These are phyloP conservation scores for Apiospora hydei DNA, from an alignment of 2,329 filamentous ascomycete genomes.

Conservation along the genomic window DNA sequence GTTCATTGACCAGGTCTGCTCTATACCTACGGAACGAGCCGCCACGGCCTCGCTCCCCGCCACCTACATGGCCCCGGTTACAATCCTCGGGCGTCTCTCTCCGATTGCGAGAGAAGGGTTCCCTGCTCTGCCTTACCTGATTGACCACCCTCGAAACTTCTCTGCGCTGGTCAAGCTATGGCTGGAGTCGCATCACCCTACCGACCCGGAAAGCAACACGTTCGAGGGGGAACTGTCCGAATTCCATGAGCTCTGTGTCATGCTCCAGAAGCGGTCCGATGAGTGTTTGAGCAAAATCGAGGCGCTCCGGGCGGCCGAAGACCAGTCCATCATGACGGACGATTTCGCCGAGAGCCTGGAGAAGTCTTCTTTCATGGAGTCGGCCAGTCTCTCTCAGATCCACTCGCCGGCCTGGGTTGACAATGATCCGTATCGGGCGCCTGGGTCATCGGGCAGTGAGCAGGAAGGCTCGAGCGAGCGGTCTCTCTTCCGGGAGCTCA, in stretches of 20 bases:
- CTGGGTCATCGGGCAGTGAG: slow-evolving; percentile 62
- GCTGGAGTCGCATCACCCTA: slow-evolving; percentile 63
- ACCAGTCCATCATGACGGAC: slow-evolving; percentile 41
- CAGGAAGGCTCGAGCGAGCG: slow-evolving; percentile 38
- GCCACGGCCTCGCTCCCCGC: slow-evolving; percentile 72
- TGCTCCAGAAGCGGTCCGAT: slow-evolving; percentile 58
- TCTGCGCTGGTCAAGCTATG: slow-evolving; percentile 84
- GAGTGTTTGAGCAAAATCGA: slow-evolving; percentile 60
- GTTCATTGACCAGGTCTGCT: slow-evolving; percentile 87
- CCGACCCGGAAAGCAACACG: slow-evolving; percentile 42
- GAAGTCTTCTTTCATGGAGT: slow-evolving; percentile 48
- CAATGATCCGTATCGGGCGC: slow-evolving; percentile 46
- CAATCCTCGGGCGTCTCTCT: slow-evolving; percentile 84
- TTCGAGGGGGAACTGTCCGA: slow-evolving; percentile 60
- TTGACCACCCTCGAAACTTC: slow-evolving; percentile 87
- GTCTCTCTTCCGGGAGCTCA: slow-evolving; percentile 33
- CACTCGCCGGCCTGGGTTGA: slow-evolving; percentile 45
- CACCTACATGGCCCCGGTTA: slow-evolving; percentile 90
- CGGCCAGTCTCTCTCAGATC: slow-evolving; percentile 46
- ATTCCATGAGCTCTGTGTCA: slow-evolving; percentile 60
- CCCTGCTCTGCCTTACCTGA: slow-evolving; percentile 88
- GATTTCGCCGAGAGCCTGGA: slow-evolving; percentile 58
- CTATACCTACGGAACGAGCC: slow-evolving; percentile 76
- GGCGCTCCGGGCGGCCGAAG: slow-evolving; percentile 49
- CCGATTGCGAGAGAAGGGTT: slow-evolving; percentile 88